phyloP scores from a whole-genome alignment of 2,329 filamentous ascomycete genomes.

The Byssochlamys sp. region DNA sequence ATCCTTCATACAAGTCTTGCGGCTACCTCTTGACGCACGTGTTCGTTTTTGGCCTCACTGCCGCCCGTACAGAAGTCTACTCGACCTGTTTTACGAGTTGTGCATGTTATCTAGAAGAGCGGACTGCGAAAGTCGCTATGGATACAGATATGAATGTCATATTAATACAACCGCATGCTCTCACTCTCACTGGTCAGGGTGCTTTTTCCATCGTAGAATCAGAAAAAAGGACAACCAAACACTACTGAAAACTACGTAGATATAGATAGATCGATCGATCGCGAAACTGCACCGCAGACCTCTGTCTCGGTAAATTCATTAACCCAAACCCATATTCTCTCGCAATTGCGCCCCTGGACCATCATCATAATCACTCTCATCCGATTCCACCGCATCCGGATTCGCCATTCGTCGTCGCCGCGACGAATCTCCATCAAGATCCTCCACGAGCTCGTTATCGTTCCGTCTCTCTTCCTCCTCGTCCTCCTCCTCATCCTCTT shows the following conservation, averaged over 20 bases:
- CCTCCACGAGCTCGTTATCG: slow-evolving; percentile 30
- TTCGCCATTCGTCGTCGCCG: neutral
- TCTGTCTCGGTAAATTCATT: neutral
- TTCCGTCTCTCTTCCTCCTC: slow-evolving; percentile 18
- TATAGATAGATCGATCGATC: neutral
- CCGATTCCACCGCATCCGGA: neutral
- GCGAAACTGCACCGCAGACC: neutral
- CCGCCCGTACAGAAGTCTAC: neutral
- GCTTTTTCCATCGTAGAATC: neutral
- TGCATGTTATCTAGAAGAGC: neutral
- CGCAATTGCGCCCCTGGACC: slow-evolving; percentile 9
- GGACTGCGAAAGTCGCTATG: neutral
- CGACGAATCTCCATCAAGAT: slow-evolving; percentile 20
- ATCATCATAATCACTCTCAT: slow-evolving; percentile 6
- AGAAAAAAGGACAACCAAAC: neutral
- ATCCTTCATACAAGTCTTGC: neutral
- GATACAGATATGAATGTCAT: neutral
- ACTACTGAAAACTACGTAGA: no score
- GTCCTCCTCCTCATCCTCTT: slow-evolving; percentile 11
- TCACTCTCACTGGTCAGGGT: neutral
- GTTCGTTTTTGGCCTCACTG: neutral
- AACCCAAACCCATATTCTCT: slow-evolving; percentile 7
- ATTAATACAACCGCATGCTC: neutral
- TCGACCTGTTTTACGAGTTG: neutral
- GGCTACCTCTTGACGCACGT: neutral